A percentile compares a stretch with the other conserved stretches of the same genome.
phyloP scores from a whole-genome alignment of 2,329 filamentous ascomycete species.

The Eutypa lata region DNA sequence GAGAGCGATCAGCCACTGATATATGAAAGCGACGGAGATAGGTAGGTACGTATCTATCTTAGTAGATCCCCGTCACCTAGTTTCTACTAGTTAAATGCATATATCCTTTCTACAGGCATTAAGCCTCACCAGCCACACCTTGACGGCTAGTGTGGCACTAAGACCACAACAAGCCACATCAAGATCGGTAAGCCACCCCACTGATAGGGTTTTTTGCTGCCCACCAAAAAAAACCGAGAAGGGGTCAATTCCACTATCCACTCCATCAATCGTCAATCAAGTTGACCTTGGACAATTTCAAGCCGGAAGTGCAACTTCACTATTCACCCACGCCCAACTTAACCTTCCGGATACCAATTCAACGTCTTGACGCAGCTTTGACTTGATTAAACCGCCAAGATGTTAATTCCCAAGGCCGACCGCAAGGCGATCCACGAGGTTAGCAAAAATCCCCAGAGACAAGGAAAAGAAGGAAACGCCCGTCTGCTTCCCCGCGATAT shows the following conservation, averaged over 20 bases:
- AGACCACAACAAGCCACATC: background rate
- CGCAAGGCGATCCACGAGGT: conserved; percentile 99
- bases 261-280: conserved; percentile 1
- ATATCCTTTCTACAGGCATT: background rate
- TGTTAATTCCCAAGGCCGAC: conserved; percentile 99
- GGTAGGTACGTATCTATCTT: background rate
- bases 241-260: background rate
- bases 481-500: background rate
- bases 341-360: conserved; percentile 32
- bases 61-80: background rate
- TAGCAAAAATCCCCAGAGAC: conserved; percentile 13
- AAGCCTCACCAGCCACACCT: background rate
- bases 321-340: conserved; percentile 28
- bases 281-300: conserved; percentile 8
- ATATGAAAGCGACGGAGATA: background rate
- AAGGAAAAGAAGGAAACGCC: too few relatives aligned
- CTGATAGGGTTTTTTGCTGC: conserved; percentile 2
- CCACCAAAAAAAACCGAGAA: conserved; percentile 4
- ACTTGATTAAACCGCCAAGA: conserved; percentile 56
- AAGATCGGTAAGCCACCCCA: background rate
- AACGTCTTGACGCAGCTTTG: conserved; percentile 46
- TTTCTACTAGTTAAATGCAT: background rate
- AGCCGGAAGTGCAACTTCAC: conserved; percentile 17
- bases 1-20: too few relatives aligned
- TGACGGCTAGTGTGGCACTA: background rate